Base-by-base conservation (phyloP, 768 basidiomycete genomes). In the Boletus barrowsii region DNA sequence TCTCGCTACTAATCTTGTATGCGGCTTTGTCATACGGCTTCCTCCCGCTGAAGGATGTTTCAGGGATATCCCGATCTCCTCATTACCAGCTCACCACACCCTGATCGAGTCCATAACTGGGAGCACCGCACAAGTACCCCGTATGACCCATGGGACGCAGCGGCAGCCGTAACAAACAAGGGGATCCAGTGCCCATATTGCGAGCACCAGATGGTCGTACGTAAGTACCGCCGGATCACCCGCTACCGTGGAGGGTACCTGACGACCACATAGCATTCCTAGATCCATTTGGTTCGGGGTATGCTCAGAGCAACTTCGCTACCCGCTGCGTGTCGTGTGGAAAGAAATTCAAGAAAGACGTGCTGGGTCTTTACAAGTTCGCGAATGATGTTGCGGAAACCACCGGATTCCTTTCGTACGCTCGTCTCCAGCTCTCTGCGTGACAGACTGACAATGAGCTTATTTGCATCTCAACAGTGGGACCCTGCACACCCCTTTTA, bases 271-370 rank as follows among this genome's bases (percentile, higher is more conserved):
- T 32, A 82, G 80, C 74, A 4, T 75, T 75, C 39, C 57, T 78
- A 54, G 70, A 62, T 5, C 43, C 55, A 5, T 37, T 57, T 0
- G 80, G 76, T 5, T 71, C 66, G 0, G 82, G 82, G 1, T 83
- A 83, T 54, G 63, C 77, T 3, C 82, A 83, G 54, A 64, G 66
- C 4, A 58, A 62, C 0, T 83, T 83, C 47, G 46, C 10, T 1
- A 35, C 56, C 0, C 9, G 4, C 11, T 83, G 81, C 49, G 22
- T 42, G 2, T 26, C 36, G 3, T 83, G 81, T 49, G 18, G 39
- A 0, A 60, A 65, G 39, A 42, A 39, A 0, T 75, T 83, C 29
- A 76, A 61, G 2, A 76, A 73, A 53, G 67, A 74, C 14, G 47
- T 58, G 9, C 61, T 81, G 13, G 73, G 68, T 6, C 62, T 77